Evolutionary conservation across 192 early-diverging fungal species (phyloP), one percentile per base, ranked within the genome.

Genomic region (Backusella liffmaniae): DNA sequence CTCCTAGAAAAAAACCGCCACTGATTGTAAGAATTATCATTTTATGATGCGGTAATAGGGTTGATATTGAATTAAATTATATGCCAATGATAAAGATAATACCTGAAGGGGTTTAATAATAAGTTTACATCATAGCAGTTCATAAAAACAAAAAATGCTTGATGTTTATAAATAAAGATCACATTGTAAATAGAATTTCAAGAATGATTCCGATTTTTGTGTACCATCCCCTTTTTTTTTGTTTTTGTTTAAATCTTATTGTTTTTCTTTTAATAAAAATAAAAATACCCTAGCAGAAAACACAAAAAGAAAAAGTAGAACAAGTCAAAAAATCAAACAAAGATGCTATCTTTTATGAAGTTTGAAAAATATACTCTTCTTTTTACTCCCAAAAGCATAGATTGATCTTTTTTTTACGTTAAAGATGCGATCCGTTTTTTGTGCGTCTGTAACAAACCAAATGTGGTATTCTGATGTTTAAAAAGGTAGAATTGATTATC

Each of bases 401-500:
- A 29, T 62, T 13, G 21, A 29, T 29, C n/a, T 13, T 62, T 26
- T 26, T 5, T 62, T 62, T 62, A 8, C n/a, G 23, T 62, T 62
- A 23, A 62, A 62, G 56, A 29, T 62, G 56, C 2, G 56, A 62
- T 62, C 26, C 8, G 46, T 49, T 62, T 62, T 62, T 4, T 62
- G 56, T 62, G 23, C 56, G 56, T 23, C 56, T 62, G 56, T 62
- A 62, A 62, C 56, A 23, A 62, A 12, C 56, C 56, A 62, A 62
- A 62, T 62, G 23, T 3, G 26, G 56, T 23, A 4, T 13, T 62
- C 56, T 62, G 56, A 62, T 23, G 56, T 62, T 62, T 62, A 62
- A 62, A 62, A 29, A 62, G 9, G 7, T 29, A 62, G 3, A 62
- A 62, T 26, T 62, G 56, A 62, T 62, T 62, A 62, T 62, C 56